Conservation (phyloP, 2,329 filamentous ascomycete species). For the Canariomyces notabilis region DNA sequence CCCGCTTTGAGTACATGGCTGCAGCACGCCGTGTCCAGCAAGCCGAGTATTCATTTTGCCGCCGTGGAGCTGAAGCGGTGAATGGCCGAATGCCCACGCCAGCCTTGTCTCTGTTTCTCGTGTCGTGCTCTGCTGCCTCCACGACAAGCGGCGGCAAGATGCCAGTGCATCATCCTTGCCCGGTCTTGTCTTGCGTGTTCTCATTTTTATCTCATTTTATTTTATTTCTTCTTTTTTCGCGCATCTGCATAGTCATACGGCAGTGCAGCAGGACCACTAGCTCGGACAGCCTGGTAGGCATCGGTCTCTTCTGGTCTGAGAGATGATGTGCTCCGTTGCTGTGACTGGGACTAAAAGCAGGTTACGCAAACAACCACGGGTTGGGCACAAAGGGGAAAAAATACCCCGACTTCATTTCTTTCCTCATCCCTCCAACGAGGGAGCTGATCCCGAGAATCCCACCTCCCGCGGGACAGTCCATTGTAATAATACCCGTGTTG, state of each 20-base stretch:
- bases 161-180: constrained; percentile 5
- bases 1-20: constrained; percentile 14
- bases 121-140: constrained; percentile 14
- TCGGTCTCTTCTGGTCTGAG: background rate
- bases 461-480: constrained; percentile 13
- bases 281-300: too few relatives aligned
- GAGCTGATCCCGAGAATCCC: constrained; percentile 10
- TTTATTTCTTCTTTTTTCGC: constrained; percentile 1
- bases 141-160: background rate
- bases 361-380: constrained; percentile 9
- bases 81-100: constrained; percentile 10
- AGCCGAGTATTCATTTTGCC: constrained; percentile 14
- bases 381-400: constrained; percentile 6
- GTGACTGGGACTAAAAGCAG: background rate
- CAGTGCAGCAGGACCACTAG: background rate
- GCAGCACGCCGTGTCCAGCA: constrained; percentile 18
- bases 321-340: constrained; percentile 15
- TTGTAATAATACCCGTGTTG: constrained; percentile 22
- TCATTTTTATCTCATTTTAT: constrained; percentile 4
- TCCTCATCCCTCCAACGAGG: constrained; percentile 3
- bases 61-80: constrained; percentile 13
- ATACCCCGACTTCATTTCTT: constrained; percentile 3
- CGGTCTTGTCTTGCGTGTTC: background rate
- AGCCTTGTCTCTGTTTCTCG: constrained; percentile 12
- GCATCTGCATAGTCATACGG: constrained; percentile 5